Base-by-base conservation (phyloP, 148 eudicot species). In the Drosera capensis region DNA sequence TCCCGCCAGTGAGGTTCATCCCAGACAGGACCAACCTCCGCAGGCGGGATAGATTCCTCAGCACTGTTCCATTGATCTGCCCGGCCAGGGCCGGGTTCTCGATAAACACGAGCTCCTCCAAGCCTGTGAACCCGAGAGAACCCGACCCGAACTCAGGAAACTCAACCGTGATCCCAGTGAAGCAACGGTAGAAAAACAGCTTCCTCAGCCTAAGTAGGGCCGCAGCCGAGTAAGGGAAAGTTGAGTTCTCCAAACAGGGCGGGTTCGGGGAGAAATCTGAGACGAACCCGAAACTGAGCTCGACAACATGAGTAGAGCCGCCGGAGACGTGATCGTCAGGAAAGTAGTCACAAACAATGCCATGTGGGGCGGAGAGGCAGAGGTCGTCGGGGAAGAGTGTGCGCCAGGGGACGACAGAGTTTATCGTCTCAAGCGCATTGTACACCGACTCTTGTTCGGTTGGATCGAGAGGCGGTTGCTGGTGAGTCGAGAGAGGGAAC, bases 161-260 rank as follows among this genome's bases (percentile, higher is more conserved):
- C 0, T 37, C 17, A 43, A 70, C 77, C 18, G 62, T 43, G 12
- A 16, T 34, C 1, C 21, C 15, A 1, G 75, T 69, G 63, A 82
- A 86, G 52, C 96, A 86, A 22, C 73, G 66, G 67, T 82, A 82
- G 72, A 86, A 82, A 57, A 86, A 65, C 50, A 86, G 68, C 37
- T 79, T 86, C 1, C 59, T 59, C 45, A 86, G 79, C 65, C 62
- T 64, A n/a, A 64, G 28, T 30, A 86, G 51, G 12, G 77, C 52
- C 14, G 60, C 36, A 43, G 71, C 49, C 20, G 70, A 43, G 19
- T 34, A 9, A 0, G 78, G 64, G 55, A 86, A 51, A 2, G 71
- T 47, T 30, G 93, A 64, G 23, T 51, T 55, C 0, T 62, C 14
- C 11, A 70, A 45, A 25, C 96, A 86, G 2, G 76, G 60, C 3